Base-by-base conservation (phyloP, 192 early-diverging fungal genomes). In the Linnemannia zychae region DNA sequence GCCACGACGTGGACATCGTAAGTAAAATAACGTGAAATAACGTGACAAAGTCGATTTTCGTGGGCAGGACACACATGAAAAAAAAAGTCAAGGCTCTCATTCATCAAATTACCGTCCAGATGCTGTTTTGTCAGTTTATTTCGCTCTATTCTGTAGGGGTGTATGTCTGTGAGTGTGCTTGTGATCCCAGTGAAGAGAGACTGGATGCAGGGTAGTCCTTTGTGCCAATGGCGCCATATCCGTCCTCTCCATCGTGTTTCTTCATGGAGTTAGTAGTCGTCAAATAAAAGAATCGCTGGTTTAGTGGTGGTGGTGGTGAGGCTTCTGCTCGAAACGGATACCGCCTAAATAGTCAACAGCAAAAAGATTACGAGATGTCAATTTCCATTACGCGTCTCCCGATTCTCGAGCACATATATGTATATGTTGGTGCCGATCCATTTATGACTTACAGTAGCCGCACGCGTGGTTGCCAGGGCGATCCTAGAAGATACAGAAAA, bases 311-410 rank as follows among this genome's bases (percentile, higher is more conserved):
- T 95, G 93, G 87, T 95, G 93, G 73, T 93, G 92, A 44, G 89
- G 92, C 82, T 93, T 90, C 86, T 94, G 90, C 88, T 94, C 91
- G 80, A 95, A 96, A 70, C 94, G 94, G 76, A 96, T 90, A n/a
- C 95, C 95, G 82, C 92, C 92, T 93, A 88, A 78, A 88, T 12
- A 65, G 88, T 85, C 79, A 18, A 75, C 66, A 80, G 66, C 16
- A 53, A 70, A 37, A 52, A 80, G 34, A 71, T 47, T 74, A 71
- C 44, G 72, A 48, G 3, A 2, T 0, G 47, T 67, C 40, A 72
- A 53, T 36, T 18, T 48, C 9, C 70, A 57, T 24, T 15, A 7
- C 11, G 20, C 37, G 7, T 52, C 15, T 18, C 37, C 36, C n/a
- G 15, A 53, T 66, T n/a, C 40, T 17, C 3, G 47, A 16, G 2